Percentiles rank a stretch among this genome's conserved stretches.
Conservation (phyloP, 116 monocot genomes). For the Thalassia testudinum region DNA sequence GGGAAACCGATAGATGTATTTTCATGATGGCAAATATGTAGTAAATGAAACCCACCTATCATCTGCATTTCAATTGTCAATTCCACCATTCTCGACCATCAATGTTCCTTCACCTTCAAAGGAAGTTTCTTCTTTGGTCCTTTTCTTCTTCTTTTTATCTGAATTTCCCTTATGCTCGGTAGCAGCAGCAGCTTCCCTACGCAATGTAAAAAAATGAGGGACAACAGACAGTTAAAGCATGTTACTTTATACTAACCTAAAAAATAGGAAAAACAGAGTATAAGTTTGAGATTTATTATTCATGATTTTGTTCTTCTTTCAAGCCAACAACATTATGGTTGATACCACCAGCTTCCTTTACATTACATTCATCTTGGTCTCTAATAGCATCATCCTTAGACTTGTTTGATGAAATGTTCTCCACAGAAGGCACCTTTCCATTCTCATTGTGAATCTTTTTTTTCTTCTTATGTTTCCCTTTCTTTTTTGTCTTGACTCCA, state of each 20-base stretch:
- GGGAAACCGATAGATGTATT: not conserved
- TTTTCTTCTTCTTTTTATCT: slow-evolving; percentile 33
- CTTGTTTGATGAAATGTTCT: not conserved
- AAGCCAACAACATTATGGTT: not conserved
- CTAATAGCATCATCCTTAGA: not conserved
- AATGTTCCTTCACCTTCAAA: not conserved
- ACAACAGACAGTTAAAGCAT: no score
- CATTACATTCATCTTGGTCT: not conserved
- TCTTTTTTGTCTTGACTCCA: slow-evolving; percentile 6
- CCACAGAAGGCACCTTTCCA: not conserved
- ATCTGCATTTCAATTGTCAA: not conserved
- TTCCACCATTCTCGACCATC: not conserved
- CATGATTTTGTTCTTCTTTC: not conserved
- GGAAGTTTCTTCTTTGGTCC: slow-evolving; percentile 9
- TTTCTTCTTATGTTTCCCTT: slow-evolving; percentile 18
- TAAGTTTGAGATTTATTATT: not conserved
- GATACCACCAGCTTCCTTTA: not conserved
- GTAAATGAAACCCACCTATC: not conserved
- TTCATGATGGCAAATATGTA: not conserved
- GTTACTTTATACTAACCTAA: not conserved
- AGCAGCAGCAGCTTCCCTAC: not conserved
- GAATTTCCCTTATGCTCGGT: not conserved
- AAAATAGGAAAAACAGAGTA: not conserved
- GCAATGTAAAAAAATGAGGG: no score
- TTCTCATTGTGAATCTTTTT: slow-evolving; percentile 9